Percentiles rank a stretch among this genome's conserved stretches.
phyloP scores from a whole-genome alignment of 805 yeast genomes.

The Debaryomyces tyrocola region DNA sequence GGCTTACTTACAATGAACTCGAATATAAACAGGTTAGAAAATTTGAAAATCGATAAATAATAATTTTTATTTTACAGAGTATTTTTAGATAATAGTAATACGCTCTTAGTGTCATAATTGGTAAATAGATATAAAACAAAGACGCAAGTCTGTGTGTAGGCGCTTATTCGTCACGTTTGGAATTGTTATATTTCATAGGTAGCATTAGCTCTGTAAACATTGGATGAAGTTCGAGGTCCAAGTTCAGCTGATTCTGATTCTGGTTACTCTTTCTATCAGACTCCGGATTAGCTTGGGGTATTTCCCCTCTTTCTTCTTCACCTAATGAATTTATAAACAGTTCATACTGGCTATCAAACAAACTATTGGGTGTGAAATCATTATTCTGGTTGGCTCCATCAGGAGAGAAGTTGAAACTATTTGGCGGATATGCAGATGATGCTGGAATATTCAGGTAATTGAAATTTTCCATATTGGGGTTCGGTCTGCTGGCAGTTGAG shows the following conservation, averaged over 20 bases:
- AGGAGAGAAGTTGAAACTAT: background rate
- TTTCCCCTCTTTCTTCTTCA: background rate
- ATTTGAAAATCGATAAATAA: slow-evolving; percentile 21
- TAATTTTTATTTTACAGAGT: background rate
- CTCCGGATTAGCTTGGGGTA: background rate
- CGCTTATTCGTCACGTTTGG: background rate
- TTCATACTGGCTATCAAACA: slow-evolving; percentile 1
- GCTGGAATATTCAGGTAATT: slow-evolving; percentile 8
- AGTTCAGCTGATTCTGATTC: slow-evolving; percentile 1
- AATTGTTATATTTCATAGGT: slow-evolving; percentile 4
- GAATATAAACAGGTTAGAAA: slow-evolving; percentile 31
- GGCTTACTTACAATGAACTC: slow-evolving; percentile 26
- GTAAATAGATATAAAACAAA: background rate
- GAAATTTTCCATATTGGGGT: background rate
- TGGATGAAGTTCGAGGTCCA: slow-evolving; percentile 4
- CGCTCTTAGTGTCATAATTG: background rate
- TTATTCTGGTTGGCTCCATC: background rate
- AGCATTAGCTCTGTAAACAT: slow-evolving; percentile 11
- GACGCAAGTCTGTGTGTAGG: background rate
- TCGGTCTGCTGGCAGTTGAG: slow-evolving; percentile 15
- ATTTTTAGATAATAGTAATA: background rate
- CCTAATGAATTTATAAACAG: background rate
- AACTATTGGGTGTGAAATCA: background rate
- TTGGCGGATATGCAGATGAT: slow-evolving; percentile 15
- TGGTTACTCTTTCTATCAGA: background rate